Conservation (phyloP, 225 moss, liverwort and hornwort species). For the Neckera pumila region DNA sequence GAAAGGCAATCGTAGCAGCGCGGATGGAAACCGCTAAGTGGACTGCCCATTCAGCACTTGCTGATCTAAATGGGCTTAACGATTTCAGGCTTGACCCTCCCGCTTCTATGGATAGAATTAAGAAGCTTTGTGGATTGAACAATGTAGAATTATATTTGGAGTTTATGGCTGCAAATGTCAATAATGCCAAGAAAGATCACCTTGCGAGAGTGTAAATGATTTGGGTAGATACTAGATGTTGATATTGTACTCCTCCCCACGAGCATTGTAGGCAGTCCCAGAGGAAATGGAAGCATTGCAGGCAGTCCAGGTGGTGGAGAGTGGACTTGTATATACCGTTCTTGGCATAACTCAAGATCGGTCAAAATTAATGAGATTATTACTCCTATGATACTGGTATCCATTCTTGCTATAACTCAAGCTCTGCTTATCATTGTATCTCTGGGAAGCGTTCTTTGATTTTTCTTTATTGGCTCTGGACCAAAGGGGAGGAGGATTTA, state of each 20-base stretch:
- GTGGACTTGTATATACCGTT: not conserved
- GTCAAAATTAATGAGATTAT: not conserved
- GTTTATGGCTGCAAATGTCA: not conserved
- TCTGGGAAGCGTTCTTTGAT: not conserved
- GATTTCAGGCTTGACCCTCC: constrained; percentile 12
- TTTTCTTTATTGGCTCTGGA: not conserved
- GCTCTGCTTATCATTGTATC: not conserved
- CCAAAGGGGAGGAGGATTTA: not conserved
- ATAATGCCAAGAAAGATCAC: not conserved
- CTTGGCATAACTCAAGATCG: not conserved
- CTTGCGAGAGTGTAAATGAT: not conserved
- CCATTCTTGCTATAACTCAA: not conserved
- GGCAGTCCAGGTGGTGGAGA: not conserved
- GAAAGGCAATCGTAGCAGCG: constrained; percentile 41
- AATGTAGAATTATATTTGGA: constrained; percentile 51
- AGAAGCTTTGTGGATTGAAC: constrained; percentile 50
- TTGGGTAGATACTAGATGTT: not conserved
- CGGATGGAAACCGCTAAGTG: constrained; percentile 12
- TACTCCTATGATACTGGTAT: not conserved
- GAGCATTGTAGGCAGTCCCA: not conserved
- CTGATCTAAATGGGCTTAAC: not conserved
- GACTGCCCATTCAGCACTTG: not conserved
- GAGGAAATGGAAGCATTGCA: not conserved
- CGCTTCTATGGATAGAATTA: constrained; percentile 48
- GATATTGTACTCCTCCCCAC: not conserved